Conservation (phyloP, 129 eudicot genomes). For the Flaveria brownii region DNA sequence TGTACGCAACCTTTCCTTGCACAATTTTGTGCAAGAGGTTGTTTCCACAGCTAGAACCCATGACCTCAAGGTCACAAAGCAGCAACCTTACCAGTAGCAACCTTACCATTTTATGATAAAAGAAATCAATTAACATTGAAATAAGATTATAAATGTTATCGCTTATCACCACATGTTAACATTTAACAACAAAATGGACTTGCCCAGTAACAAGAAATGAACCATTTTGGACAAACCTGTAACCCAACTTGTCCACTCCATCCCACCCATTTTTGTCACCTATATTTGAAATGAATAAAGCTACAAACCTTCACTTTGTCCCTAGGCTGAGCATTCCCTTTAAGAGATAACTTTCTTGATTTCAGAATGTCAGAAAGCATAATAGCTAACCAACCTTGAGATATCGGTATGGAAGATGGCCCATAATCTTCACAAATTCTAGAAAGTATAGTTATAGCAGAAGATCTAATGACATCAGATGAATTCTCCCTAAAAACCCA, state of each 20-base stretch:
- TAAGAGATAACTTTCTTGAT: constrained; percentile 53
- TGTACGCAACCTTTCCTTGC: too few relatives aligned
- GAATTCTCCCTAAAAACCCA: constrained; percentile 72
- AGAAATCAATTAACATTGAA: not conserved
- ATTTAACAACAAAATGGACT: not conserved
- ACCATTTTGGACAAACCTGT: not conserved
- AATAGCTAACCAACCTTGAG: constrained; percentile 95
- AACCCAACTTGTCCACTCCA: not conserved
- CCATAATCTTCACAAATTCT: constrained; percentile 87
- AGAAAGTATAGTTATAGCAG: constrained; percentile 72
- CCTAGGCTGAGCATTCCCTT: constrained; percentile 62
- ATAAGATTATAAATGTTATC: not conserved
- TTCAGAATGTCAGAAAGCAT: constrained; percentile 69
- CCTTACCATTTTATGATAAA: not conserved
- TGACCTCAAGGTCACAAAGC: too few relatives aligned
- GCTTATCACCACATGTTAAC: not conserved
- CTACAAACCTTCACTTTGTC: constrained; percentile 88
- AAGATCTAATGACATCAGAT: constrained; percentile 61
- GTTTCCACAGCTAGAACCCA: too few relatives aligned
- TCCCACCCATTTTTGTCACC: constrained; percentile 3
- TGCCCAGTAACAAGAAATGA: not conserved
- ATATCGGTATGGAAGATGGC: constrained; percentile 76
- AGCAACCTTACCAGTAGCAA: too few relatives aligned
- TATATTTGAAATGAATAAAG: constrained; percentile 7
- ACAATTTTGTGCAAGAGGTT: too few relatives aligned